Percentiles rank a stretch among this genome's conserved stretches.
Conservation (phyloP, 164 flowering plant genomes). For the Nymphaea colorata region DNA sequence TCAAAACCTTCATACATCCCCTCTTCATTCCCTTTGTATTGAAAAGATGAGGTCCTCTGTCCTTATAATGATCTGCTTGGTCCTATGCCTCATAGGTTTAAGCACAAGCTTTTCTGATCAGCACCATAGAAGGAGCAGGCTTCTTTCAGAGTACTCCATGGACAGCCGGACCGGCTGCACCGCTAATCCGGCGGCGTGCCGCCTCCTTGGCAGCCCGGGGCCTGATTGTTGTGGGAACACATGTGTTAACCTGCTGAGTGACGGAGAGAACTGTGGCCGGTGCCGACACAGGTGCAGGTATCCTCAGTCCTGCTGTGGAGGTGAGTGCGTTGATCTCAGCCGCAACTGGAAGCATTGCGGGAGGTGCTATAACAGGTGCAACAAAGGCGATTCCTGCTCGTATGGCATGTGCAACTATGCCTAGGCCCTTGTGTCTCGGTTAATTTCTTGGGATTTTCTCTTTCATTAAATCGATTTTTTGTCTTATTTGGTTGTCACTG, state of each 20-base stretch:
- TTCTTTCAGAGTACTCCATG: neutral
- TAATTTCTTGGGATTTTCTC: no score
- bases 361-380: slow-evolving; percentile 14
- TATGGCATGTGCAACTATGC: slow-evolving; percentile 13
- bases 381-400: neutral
- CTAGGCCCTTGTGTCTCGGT: neutral
- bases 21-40: neutral
- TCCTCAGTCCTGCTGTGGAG: slow-evolving; percentile 12
- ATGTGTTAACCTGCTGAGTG: slow-evolving; percentile 12
- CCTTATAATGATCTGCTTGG: neutral
- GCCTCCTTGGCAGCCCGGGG: slow-evolving; percentile 8
- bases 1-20: neutral
- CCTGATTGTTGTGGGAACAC: slow-evolving; percentile 11
- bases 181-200: slow-evolving; percentile 9
- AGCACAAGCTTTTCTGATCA: neutral
- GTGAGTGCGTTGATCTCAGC: slow-evolving; percentile 11
- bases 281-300: slow-evolving; percentile 17
- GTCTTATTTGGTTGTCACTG: no score
- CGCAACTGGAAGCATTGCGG: slow-evolving; percentile 10
- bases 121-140: neutral
- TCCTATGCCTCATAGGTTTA: neutral
- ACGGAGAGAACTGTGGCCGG: slow-evolving; percentile 11
- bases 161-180: slow-evolving; percentile 3
- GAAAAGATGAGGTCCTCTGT: neutral
- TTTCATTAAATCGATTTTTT: no score